A percentile compares a stretch with the other conserved stretches of the same genome.
These are phyloP conservation scores for Lactarius sp. DNA, from an alignment of 768 basidiomycete genomes.

Conservation along the genomic window DNA sequence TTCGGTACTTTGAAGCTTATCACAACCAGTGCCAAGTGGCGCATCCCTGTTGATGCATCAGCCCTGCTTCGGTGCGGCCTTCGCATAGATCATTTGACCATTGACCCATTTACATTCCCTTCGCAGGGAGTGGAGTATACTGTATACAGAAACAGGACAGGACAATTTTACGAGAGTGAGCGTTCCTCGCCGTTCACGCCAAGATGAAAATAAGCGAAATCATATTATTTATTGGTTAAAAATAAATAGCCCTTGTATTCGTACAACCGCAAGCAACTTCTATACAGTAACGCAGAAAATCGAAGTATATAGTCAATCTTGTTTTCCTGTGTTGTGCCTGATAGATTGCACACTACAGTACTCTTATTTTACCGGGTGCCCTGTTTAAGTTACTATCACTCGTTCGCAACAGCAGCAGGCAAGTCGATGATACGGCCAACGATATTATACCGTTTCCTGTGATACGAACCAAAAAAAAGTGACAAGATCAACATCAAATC, in stretches of 20 bases:
- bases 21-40: no score
- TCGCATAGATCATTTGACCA: no score
- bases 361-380: background rate
- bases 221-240: background rate
- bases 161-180: background rate
- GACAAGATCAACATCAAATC: background rate
- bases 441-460: conserved; percentile 81
- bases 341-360: background rate
- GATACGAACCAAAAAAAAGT: background rate
- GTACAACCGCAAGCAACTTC: background rate
- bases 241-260: background rate
- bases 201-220: background rate
- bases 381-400: conserved; percentile 25
- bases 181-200: background rate
- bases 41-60: no score
- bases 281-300: background rate
- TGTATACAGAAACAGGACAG: no score
- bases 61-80: no score
- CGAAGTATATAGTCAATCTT: background rate
- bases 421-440: conserved; percentile 69
- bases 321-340: background rate
- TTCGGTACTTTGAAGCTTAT: no score
- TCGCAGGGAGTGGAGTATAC: no score
- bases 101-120: no score
- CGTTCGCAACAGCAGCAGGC: conserved; percentile 36